phyloP scores from a whole-genome alignment of 768 basidiomycete species.

The Lentinula guzmanii region DNA sequence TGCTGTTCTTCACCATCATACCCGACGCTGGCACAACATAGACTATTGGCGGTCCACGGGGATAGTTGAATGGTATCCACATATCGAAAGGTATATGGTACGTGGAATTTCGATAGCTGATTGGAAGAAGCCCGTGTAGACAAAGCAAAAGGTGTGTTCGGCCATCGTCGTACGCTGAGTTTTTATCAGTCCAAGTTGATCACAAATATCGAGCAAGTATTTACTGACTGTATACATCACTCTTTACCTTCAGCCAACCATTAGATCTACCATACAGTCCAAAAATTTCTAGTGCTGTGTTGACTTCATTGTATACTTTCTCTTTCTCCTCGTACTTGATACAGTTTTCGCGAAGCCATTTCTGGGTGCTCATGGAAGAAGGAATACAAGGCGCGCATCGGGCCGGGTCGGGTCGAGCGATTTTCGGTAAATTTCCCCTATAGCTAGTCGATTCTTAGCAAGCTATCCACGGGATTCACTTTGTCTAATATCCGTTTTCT shows the following conservation, averaged over 20 bases:
- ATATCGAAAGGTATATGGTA: conserved; percentile 94
- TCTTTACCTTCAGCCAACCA: conserved; percentile 2
- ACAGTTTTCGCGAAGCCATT: conserved; percentile 66
- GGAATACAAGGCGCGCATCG: neutral
- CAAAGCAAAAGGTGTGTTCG: conserved; percentile 88
- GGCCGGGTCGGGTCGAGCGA: neutral
- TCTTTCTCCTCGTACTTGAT: conserved; percentile 49
- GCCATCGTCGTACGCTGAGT: conserved; percentile 86
- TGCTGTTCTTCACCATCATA: conserved; percentile 81
- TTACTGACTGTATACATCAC: neutral
- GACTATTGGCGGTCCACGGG: conserved; percentile 71
- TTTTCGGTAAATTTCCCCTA: too few relatives aligned
- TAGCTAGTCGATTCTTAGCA: too few relatives aligned
- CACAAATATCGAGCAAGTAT: conserved; percentile 6
- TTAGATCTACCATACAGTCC: neutral
- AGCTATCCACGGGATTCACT: neutral
- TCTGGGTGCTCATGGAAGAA: conserved; percentile 27
- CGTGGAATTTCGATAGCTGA: conserved; percentile 62
- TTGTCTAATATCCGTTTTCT: too few relatives aligned
- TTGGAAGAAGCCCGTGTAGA: conserved; percentile 87
- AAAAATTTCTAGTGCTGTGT: conserved; percentile 37
- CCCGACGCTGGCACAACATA: conserved; percentile 91
- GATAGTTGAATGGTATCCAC: conserved; percentile 86
- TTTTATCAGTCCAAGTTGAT: neutral
- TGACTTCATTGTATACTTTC: conserved; percentile 58